These are phyloP conservation scores for Claviceps pazoutovae DNA, from an alignment of 2,329 filamentous ascomycete genomes.

Conservation along the genomic window DNA sequence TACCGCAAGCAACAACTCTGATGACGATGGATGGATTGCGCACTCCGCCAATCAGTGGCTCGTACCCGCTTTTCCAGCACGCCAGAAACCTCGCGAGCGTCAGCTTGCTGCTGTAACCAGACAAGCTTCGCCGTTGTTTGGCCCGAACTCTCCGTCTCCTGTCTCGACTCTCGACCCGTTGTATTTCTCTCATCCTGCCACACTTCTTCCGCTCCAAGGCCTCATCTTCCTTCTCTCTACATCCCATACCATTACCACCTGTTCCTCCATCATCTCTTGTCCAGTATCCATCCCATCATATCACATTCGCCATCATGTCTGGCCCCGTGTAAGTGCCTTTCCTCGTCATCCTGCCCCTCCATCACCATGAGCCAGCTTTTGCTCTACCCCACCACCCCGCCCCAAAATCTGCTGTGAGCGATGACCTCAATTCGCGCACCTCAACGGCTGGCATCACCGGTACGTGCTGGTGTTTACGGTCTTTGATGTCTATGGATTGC, in stretches of 20 bases:
- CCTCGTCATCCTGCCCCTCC: constrained; percentile 3
- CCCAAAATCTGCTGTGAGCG: constrained; percentile 12
- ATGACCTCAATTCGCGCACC: constrained; percentile 23
- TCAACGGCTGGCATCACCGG: constrained; percentile 11
- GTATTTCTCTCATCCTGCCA: constrained; percentile 7
- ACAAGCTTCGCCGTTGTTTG: constrained; percentile 2
- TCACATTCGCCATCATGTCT: constrained; percentile 37
- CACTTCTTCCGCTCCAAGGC: constrained; percentile 2
- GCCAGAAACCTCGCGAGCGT: constrained; percentile 8
- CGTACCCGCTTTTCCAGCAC: constrained; percentile 8
- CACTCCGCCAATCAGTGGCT: constrained; percentile 3
- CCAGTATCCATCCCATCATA: not conserved
- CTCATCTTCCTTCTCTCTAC: constrained; percentile 5
- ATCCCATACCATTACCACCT: constrained; percentile 7
- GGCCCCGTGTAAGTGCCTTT: constrained; percentile 48
- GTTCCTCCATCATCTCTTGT: not conserved
- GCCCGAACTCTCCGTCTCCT: not conserved
- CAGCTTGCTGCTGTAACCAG: constrained; percentile 1
- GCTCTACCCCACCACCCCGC: constrained; percentile 28
- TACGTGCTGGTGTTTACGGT: constrained; percentile 7
- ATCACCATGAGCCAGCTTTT: not conserved
- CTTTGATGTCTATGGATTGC: not conserved
- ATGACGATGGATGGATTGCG: constrained; percentile 4
- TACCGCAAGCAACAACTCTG: not conserved
- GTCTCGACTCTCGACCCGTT: not conserved